A percentile compares a stretch with the other conserved stretches of the same genome.
Evolutionary conservation across 257 asterid species (phyloP).

Genomic region (Nicotiana sylvestris): DNA sequence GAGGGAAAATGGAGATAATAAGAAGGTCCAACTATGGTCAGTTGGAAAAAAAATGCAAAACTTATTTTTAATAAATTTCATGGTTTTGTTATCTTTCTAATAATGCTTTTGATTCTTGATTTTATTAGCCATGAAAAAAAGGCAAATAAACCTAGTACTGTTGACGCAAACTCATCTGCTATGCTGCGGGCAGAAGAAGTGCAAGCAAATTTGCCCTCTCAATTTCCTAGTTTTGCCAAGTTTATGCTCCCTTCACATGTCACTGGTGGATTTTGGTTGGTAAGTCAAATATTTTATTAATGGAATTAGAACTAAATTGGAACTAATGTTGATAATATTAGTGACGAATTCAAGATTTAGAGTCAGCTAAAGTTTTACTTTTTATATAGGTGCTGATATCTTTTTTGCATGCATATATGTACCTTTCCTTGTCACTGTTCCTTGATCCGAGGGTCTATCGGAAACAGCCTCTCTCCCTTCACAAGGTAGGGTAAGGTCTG

Average conservation of each 20-base stretch:
- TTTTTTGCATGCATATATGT: too few relatives aligned
- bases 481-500: too few relatives aligned
- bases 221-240: conserved; percentile 45
- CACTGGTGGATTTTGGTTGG: conserved; percentile 58
- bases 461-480: too few relatives aligned
- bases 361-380: too few relatives aligned
- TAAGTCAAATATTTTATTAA: conserved; percentile 22
- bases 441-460: too few relatives aligned
- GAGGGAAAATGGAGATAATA: conserved; percentile 6
- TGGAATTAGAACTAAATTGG: not conserved
- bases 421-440: too few relatives aligned
- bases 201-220: conserved; percentile 28
- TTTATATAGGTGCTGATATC: too few relatives aligned
- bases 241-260: conserved; percentile 53
- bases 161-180: conserved; percentile 23
- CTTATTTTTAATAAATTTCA: too few relatives aligned
- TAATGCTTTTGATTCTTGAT: conserved; percentile 8
- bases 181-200: conserved; percentile 36
- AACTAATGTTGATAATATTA: not conserved
- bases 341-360: too few relatives aligned
- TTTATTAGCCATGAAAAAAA: conserved; percentile 23
- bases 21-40: conserved; percentile 16
- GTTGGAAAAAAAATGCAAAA: not conserved
- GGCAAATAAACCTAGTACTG: conserved; percentile 9
- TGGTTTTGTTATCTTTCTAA: conserved; percentile 10